Conservation (phyloP, 495 filamentous ascomycete genomes). For the Polyplosphaeria fusca region DNA sequence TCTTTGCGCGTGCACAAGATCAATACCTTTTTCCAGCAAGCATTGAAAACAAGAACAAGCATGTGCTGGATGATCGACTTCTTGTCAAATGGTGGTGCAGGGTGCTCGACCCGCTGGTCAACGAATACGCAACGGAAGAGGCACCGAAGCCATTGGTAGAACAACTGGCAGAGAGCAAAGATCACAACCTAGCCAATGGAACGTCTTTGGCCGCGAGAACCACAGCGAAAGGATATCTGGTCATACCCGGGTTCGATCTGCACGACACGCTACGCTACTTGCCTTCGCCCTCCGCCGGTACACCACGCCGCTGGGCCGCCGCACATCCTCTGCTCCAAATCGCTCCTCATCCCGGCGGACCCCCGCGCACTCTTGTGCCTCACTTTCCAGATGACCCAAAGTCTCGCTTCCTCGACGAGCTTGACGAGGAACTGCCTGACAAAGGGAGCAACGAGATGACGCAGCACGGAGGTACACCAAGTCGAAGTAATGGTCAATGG, state of each 20-base stretch:
- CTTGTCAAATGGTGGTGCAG: conserved; percentile 95
- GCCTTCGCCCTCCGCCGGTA: conserved; percentile 22
- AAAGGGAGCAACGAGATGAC: conserved; percentile 42
- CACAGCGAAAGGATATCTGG: conserved; percentile 67
- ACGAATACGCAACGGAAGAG: conserved; percentile 48
- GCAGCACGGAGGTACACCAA: conserved; percentile 34
- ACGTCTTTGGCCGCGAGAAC: conserved; percentile 28
- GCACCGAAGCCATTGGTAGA: conserved; percentile 37
- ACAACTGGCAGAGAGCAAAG: conserved; percentile 16
- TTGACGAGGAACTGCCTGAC: conserved; percentile 73
- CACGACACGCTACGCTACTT: conserved; percentile 67
- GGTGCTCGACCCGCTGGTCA: conserved; percentile 71
- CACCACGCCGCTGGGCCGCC: conserved; percentile 34
- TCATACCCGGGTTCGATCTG: conserved; percentile 79
- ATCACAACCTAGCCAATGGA: neutral
- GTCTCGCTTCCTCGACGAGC: conserved; percentile 79
- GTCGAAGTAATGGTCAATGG: conserved; percentile 65
- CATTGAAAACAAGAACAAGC: conserved; percentile 77
- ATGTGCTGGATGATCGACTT: conserved; percentile 86
- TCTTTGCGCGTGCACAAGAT: conserved; percentile 88
- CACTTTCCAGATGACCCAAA: conserved; percentile 96
- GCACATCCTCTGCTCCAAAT: conserved; percentile 65
- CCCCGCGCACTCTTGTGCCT: conserved; percentile 83
- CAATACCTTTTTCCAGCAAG: conserved; percentile 96
- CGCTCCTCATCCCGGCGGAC: conserved; percentile 54